A percentile compares a stretch with the other conserved stretches of the same genome.
phyloP scores from a whole-genome alignment of 306 rosid genomes.

The Medicago arabica region DNA sequence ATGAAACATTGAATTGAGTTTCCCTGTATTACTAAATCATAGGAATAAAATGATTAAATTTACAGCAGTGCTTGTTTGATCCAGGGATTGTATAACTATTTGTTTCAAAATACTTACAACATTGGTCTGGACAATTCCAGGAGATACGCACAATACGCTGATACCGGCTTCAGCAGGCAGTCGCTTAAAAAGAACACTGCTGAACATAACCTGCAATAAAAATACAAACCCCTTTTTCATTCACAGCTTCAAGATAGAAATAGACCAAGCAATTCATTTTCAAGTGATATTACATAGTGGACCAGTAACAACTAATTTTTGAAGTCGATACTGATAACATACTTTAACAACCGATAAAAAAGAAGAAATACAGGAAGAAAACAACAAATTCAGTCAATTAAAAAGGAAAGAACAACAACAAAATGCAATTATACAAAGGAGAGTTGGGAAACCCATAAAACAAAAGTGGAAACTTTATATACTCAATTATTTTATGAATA shows the following conservation, averaged over 20 bases:
- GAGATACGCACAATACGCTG: slow-evolving; percentile 82
- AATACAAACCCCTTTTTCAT: slow-evolving; percentile 5
- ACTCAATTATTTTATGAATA: too few species aligned
- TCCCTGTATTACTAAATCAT: background rate
- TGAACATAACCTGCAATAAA: slow-evolving; percentile 88
- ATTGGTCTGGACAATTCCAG: slow-evolving; percentile 95
- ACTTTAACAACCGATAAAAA: too few species aligned
- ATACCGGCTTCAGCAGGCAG: slow-evolving; percentile 89
- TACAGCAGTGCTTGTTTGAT: too few species aligned
- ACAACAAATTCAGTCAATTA: too few species aligned
- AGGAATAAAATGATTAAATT: too few species aligned
- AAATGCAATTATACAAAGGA: too few species aligned
- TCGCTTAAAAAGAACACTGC: slow-evolving; percentile 80
- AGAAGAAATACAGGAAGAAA: too few species aligned
- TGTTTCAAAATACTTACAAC: slow-evolving; percentile 69
- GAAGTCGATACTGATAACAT: too few species aligned
- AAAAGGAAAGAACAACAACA: too few species aligned
- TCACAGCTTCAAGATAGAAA: slow-evolving; percentile 19
- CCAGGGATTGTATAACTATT: background rate
- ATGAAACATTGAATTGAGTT: background rate
- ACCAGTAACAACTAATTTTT: too few species aligned
- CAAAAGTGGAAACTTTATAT: too few species aligned
- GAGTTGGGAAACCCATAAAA: too few species aligned
- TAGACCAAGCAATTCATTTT: slow-evolving; percentile 37
- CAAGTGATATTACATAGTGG: background rate